Percentiles rank a stretch among this genome's conserved stretches.
Evolutionary conservation across 163 green algal species (phyloP).

Genomic region (Chlorella variabilis): DNA sequence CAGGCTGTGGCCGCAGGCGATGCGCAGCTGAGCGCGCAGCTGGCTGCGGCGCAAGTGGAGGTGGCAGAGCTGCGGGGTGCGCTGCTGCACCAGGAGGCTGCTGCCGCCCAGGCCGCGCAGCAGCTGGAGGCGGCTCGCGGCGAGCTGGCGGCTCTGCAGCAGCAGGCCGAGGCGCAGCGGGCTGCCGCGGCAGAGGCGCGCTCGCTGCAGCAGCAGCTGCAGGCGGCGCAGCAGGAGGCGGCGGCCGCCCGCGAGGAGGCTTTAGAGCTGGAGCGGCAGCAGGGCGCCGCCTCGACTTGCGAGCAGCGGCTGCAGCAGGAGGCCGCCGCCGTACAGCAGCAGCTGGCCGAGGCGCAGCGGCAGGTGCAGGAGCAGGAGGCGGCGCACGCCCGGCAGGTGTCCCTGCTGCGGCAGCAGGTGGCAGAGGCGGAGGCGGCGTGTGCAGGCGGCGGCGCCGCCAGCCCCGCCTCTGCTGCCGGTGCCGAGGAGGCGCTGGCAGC

Average conservation of each 20-base stretch:
- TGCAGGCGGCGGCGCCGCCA: neutral
- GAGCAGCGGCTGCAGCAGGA: slow-evolving; percentile 20
- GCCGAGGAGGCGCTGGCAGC: slow-evolving; percentile 2
- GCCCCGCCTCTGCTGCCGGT: neutral
- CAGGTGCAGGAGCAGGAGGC: neutral
- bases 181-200: neutral
- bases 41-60: too few relatives aligned
- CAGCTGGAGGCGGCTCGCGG: neutral
- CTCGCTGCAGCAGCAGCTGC: slow-evolving; percentile 10
- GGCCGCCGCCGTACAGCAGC: neutral
- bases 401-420: neutral
- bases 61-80: too few relatives aligned
- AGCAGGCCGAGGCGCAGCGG: neutral
- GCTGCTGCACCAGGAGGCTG: too few relatives aligned
- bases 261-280: neutral
- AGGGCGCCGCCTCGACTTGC: neutral
- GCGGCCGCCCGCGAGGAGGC: neutral
- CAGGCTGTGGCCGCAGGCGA: neutral
- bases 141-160: neutral
- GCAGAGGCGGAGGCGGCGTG: neutral
- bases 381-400: neutral
- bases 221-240: neutral
- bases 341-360: neutral
- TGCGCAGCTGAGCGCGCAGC: too few relatives aligned
- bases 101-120: slow-evolving; percentile 4